Evolutionary conservation across 2,329 filamentous ascomycete genomes (phyloP).

Genomic region (Nothophoma quercina): DNA sequence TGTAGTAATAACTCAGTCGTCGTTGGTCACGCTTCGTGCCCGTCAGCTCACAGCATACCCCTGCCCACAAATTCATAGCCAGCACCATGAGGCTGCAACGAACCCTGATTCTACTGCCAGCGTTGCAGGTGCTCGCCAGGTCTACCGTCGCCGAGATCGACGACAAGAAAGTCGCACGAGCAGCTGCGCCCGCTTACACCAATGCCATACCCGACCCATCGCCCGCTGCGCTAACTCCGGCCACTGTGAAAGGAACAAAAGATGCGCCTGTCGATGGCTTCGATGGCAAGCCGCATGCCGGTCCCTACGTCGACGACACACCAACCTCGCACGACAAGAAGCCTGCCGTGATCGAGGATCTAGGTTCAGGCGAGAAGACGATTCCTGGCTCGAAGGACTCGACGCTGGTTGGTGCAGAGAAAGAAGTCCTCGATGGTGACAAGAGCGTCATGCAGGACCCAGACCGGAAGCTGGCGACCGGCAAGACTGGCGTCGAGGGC

Average conservation of each 20-base stretch:
- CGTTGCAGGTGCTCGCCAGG: slow-evolving; percentile 65
- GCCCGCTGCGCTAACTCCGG: slow-evolving; percentile 31
- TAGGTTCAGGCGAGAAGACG: slow-evolving; percentile 46
- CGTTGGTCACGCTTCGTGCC: slow-evolving; percentile 2
- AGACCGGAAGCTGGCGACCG: slow-evolving; percentile 75
- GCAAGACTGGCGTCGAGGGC: slow-evolving; percentile 88
- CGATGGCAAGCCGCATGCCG: slow-evolving; percentile 91
- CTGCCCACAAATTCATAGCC: slow-evolving; percentile 21
- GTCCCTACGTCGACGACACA: slow-evolving; percentile 73
- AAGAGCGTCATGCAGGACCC: slow-evolving; percentile 95
- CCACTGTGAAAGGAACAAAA: slow-evolving; percentile 64
- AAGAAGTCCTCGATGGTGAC: slow-evolving; percentile 58
- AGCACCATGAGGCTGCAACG: slow-evolving; percentile 66
- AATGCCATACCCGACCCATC: slow-evolving; percentile 32
- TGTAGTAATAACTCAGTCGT: not conserved
- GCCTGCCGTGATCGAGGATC: slow-evolving; percentile 47
- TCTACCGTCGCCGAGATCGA: slow-evolving; percentile 49
- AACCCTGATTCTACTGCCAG: slow-evolving; percentile 63
- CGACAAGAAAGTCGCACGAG: slow-evolving; percentile 39
- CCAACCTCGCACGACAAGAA: slow-evolving; percentile 41
- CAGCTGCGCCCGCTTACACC: slow-evolving; percentile 35
- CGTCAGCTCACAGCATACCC: slow-evolving; percentile 12
- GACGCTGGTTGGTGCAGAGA: slow-evolving; percentile 44
- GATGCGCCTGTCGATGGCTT: slow-evolving; percentile 90
- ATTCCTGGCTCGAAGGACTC: slow-evolving; percentile 28